These are phyloP conservation scores for Colletotrichum spinosum DNA, from an alignment of 2,329 filamentous ascomycete genomes.

Conservation along the genomic window DNA sequence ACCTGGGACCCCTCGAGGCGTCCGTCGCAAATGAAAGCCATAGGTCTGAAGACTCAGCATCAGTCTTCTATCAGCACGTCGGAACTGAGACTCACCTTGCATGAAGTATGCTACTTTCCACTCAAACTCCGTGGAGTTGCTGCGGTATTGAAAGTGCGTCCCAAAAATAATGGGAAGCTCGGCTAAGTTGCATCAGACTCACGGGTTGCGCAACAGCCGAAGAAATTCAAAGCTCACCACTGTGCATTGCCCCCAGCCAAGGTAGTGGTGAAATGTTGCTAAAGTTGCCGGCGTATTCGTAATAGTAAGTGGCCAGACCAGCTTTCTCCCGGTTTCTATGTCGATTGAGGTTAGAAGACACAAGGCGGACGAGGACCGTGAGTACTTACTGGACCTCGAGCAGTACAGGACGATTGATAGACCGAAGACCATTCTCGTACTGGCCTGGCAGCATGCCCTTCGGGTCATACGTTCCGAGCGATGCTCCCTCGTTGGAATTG, in stretches of 20 bases:
- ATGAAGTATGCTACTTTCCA: constrained; percentile 43
- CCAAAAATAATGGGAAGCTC: constrained; percentile 47
- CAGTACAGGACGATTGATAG: constrained; percentile 18
- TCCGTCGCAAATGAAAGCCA: constrained; percentile 43
- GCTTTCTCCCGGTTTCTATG: constrained; percentile 1
- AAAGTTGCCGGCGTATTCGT: constrained; percentile 55
- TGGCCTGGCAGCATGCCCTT: constrained; percentile 17
- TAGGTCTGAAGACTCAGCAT: constrained; percentile 35
- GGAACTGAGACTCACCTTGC: constrained; percentile 40
- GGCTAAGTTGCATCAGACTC: constrained; percentile 31
- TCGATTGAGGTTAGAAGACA: background rate
- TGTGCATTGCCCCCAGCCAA: constrained; percentile 51
- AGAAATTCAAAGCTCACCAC: constrained; percentile 35
- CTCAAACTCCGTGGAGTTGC: constrained; percentile 45
- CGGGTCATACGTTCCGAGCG: constrained; percentile 17
- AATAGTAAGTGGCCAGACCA: constrained; percentile 49
- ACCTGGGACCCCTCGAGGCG: constrained; percentile 36
- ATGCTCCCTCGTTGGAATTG: constrained; percentile 24
- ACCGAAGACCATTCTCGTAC: constrained; percentile 12
- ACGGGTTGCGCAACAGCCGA: too few species aligned
- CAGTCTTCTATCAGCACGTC: background rate
- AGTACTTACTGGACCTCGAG: constrained; percentile 12
- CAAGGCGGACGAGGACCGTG: too few species aligned
- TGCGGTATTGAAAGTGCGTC: constrained; percentile 44
- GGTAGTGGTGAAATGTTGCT: constrained; percentile 50